Conservation (phyloP, 2,329 filamentous ascomycete species). For the Pseudocercospora cruenta region DNA sequence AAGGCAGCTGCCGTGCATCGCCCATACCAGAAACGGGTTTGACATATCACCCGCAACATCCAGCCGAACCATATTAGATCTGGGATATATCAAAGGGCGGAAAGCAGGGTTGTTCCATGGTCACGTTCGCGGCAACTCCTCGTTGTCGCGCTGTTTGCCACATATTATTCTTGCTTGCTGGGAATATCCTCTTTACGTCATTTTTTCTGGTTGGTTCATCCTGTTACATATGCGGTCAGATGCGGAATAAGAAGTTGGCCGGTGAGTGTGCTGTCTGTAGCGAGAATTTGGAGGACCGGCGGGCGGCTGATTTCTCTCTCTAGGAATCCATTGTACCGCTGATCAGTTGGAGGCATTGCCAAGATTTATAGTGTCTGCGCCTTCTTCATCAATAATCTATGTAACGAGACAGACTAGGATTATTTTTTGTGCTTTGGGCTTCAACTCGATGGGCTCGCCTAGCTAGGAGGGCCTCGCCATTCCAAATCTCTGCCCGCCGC, state of each 20-base stretch:
- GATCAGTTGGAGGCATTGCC: neutral
- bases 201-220: neutral
- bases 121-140: neutral
- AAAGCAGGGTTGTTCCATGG: neutral
- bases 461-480: neutral
- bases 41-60: neutral
- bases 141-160: neutral
- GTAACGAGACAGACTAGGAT: neutral
- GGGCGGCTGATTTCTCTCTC: too few relatives aligned
- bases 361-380: too few relatives aligned
- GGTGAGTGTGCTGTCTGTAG: neutral
- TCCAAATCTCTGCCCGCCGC: neutral
- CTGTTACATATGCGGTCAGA: neutral
- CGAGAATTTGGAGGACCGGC: neutral
- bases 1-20: neutral
- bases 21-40: neutral
- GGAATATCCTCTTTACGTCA: neutral
- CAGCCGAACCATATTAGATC: neutral
- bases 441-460: neutral
- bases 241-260: neutral
- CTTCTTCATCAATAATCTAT: neutral
- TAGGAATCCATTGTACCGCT: neutral
- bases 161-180: neutral
- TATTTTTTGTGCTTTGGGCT: neutral
- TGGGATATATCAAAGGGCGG: neutral